Evolutionary conservation across 768 basidiomycete species (phyloP).

Genomic region (Tylopilus intermedius): DNA sequence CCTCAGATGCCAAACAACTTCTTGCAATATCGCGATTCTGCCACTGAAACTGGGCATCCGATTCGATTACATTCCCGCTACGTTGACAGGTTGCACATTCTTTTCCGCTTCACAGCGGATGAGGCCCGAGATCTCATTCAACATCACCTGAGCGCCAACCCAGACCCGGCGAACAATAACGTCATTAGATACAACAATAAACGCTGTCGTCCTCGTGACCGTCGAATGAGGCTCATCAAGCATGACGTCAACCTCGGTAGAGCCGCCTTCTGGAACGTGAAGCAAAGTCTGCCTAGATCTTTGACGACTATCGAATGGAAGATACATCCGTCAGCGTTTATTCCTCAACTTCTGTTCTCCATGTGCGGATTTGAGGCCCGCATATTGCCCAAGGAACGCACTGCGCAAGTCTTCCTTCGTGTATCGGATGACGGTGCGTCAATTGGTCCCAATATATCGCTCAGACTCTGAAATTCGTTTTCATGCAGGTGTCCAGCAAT

Average conservation of each 20-base stretch:
- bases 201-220: slow-evolving; percentile 98
- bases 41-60: slow-evolving; percentile 95
- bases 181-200: slow-evolving; percentile 99
- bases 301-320: slow-evolving; percentile 98
- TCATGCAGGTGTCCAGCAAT: slow-evolving; percentile 76
- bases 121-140: slow-evolving; percentile 97
- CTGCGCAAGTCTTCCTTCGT: slow-evolving; percentile 95
- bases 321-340: slow-evolving; percentile 97
- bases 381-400: slow-evolving; percentile 95
- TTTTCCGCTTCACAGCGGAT: slow-evolving; percentile 97
- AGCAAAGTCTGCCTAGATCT: slow-evolving; percentile 91
- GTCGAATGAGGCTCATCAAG: slow-evolving; percentile 98
- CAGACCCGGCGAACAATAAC: slow-evolving; percentile 98
- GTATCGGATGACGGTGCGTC: slow-evolving; percentile 86
- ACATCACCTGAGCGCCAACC: slow-evolving; percentile 93
- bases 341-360: slow-evolving; percentile 94
- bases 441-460: background rate
- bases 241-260: slow-evolving; percentile 98
- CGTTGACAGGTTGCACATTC: slow-evolving; percentile 89
- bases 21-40: slow-evolving; percentile 91
- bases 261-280: slow-evolving; percentile 99
- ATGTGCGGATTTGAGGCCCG: slow-evolving; percentile 99
- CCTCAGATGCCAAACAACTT: slow-evolving; percentile 98
- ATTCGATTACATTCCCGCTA: slow-evolving; percentile 97
- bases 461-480: slow-evolving; percentile 1